Evolutionary conservation across 2,329 filamentous ascomycete genomes (phyloP), one percentile per base, ranked within the genome.

Genomic region (Penicillium sp.): DNA sequence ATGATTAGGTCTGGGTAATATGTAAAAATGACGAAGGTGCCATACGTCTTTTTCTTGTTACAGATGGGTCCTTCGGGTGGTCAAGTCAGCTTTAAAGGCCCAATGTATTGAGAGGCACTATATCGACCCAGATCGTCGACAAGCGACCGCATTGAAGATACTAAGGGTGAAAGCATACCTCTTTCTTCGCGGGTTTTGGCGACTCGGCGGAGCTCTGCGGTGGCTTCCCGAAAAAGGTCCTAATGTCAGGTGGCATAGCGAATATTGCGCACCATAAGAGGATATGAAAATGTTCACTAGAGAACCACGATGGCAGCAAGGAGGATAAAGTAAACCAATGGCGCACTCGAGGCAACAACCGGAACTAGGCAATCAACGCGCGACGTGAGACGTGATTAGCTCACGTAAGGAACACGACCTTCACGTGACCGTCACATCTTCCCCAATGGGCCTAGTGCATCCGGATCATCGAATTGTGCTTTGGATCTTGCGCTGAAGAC

Each of bases 221-320:
- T 49, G 85, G 84, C 73, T 92, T 92, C 58, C 89, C 85, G 53
- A 97, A 97, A 76, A 97, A 97, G 66, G 82, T 91, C 69, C 92
- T 84, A 68, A 97, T 97, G 75, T 97, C 93, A 60, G 81, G 70
- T 51, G 92, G 85, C 92, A 96, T 96, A 59, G 48, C 68, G 49
- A 42, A 5, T 15, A 15, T 44, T 4, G 42, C 23, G 31, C 11
- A 37, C 23, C 15, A 40, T 22, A 37, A 12, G 23, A n/a, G 42
- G 7, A 11, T 40, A 20, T 7, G 27, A 11, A 4, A 26, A 1
- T 9, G 15, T 14, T 43, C 14, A 43, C 12, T 18, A 45, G 29
- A 35, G 22, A 35, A n/a, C n/a, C 40, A n/a, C 31, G 15, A 18
- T 37, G n/a, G 22, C 8, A 35, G 25, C 7, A 12, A 11, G 11